A percentile compares a stretch with the other conserved stretches of the same genome.
Conservation (phyloP, 768 basidiomycete species). For the Kwoniella newhampshirensis region DNA sequence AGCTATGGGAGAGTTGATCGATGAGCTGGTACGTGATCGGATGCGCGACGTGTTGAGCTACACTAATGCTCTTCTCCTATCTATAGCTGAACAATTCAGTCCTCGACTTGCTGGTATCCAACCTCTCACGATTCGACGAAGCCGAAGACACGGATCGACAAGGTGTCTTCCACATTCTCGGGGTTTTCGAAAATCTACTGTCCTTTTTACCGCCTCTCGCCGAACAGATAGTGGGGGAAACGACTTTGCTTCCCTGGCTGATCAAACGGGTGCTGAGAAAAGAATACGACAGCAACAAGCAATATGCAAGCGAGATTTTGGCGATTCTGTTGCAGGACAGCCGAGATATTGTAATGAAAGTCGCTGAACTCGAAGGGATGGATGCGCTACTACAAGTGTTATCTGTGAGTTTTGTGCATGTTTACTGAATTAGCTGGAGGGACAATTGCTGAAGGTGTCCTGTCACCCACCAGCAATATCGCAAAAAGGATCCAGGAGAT, state of each 20-base stretch:
- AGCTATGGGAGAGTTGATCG: constrained; percentile 65
- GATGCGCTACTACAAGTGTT: constrained; percentile 72
- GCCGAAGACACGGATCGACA: constrained; percentile 84
- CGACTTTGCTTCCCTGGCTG: constrained; percentile 74
- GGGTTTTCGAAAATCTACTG: constrained; percentile 88
- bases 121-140: constrained; percentile 84
- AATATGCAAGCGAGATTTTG: constrained; percentile 90
- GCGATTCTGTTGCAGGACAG: constrained; percentile 82
- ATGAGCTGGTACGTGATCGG: constrained; percentile 65
- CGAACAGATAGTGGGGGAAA: constrained; percentile 68
- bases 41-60: neutral
- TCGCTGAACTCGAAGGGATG: constrained; percentile 74
- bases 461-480: constrained; percentile 67
- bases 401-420: constrained; percentile 62
- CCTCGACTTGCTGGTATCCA: constrained; percentile 84
- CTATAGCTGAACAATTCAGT: constrained; percentile 75
- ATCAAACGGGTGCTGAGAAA: constrained; percentile 71
- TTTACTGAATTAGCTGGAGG: constrained; percentile 5
- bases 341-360: constrained; percentile 64
- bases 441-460: constrained; percentile 3
- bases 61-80: neutral
- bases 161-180: constrained; percentile 91
- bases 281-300: constrained; percentile 81
- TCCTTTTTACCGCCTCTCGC: constrained; percentile 79
- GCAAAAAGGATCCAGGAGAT: constrained; percentile 76